phyloP scores from a whole-genome alignment of 208 protist species.

The Wallacemonas collosoma region DNA sequence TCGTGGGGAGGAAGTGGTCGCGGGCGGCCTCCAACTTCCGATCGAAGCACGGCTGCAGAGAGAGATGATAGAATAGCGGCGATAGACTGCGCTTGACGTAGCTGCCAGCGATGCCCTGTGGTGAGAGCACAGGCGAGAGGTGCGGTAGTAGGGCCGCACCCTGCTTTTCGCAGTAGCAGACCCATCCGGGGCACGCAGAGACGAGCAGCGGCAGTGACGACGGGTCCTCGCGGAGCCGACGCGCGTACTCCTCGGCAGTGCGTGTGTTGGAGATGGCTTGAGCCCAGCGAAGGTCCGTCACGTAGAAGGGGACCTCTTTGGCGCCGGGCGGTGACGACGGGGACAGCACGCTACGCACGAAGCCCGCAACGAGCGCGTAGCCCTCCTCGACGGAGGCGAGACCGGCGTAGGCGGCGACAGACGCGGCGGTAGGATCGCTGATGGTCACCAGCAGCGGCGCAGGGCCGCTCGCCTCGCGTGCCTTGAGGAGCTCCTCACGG shows the following conservation, averaged over 20 bases:
- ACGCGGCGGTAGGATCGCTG: conserved; percentile 91
- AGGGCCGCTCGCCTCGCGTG: neutral
- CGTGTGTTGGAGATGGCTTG: conserved; percentile 74
- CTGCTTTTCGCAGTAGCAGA: conserved; percentile 99
- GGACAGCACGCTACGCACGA: conserved; percentile 53
- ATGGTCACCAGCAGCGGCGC: conserved; percentile 88
- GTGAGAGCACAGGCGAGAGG: conserved; percentile 94
- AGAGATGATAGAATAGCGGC: conserved; percentile 88
- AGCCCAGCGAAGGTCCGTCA: conserved; percentile 86
- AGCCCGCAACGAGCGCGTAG: conserved; percentile 61
- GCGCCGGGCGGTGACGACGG: neutral
- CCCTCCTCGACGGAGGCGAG: conserved; percentile 29
- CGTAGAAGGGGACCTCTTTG: conserved; percentile 28
- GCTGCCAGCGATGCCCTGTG: conserved; percentile 96
- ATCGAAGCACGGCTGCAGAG: conserved; percentile 98
- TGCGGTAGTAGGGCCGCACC: conserved; percentile 90
- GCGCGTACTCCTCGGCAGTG: conserved; percentile 83
- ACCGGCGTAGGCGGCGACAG: conserved; percentile 87
- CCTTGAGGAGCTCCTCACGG: conserved; percentile 41
- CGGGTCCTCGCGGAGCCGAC: conserved; percentile 19
- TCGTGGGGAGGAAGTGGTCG: conserved; percentile 60
- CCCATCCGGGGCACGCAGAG: conserved; percentile 96
- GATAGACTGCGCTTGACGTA: conserved; percentile 73
- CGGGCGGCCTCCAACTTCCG: conserved; percentile 98
- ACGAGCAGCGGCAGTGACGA: conserved; percentile 91